Base-by-base conservation (phyloP, 345 rosid genomes). In the Hibiscus mutabilis region DNA sequence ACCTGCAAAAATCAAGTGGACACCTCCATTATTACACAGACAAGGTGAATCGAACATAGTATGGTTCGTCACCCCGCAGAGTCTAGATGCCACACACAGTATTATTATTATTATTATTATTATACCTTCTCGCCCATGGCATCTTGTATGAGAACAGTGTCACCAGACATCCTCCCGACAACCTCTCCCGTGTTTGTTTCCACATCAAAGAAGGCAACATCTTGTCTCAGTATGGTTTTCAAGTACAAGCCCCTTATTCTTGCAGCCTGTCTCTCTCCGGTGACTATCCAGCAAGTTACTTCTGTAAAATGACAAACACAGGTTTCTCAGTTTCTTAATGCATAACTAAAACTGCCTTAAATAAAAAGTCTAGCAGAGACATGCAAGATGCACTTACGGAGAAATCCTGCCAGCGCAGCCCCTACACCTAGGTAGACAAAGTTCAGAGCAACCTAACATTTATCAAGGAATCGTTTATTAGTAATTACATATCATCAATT, bases 51-150 rank as follows among this genome's bases (percentile, higher is more conserved):
- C 19, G n/a, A 49, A 49, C 55, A 4, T 49, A 49, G 55, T 35
- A 35, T 35, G 40, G 40, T 9, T 35, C 40, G 40, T 35, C 40
- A 35, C 40, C 9, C 40, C 6, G 40, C 40, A 35, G 40, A 35
- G 40, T 35, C 40, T 35, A 4, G 35, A 31, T 31, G 35, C 40
- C 40, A 35, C 40, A 35, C 40, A 35, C 40, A 35, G 9, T 35
- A 6, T 35, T 35, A 35, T 15, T 15, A n/a, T n/a, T n/a, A n/a
- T n/a, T n/a, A n/a, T n/a, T n/a, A n/a, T 49, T 14, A 15, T 15
- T 12, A 12, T 78, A 92, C 97, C 89, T 90, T 92, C 78, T 92
- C 98, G 1, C 98, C 98, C 95, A 92, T 92, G 46, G 98, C 96
- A 9, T 92, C 95, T 80, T 90, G 95, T 66, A 92, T 92, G 22